These are phyloP conservation scores for Mycena capillaripes DNA, from an alignment of 768 basidiomycete genomes.

Conservation along the genomic window DNA sequence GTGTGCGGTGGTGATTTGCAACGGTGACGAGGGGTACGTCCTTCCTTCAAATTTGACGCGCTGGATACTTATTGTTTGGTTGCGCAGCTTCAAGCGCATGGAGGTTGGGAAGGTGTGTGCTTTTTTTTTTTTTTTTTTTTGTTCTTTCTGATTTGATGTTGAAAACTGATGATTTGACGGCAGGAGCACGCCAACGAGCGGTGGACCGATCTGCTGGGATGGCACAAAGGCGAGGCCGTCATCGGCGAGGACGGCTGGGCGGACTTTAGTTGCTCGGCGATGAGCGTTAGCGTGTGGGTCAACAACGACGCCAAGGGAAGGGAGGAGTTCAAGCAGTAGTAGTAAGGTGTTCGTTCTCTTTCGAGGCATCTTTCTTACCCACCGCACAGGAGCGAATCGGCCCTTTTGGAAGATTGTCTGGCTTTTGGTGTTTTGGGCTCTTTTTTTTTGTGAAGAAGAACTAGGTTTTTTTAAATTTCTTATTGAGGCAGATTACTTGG, in stretches of 20 bases:
- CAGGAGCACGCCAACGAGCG: slow-evolving; percentile 47
- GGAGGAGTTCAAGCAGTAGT: slow-evolving; percentile 30
- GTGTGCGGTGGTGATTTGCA: slow-evolving; percentile 67
- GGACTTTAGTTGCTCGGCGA: slow-evolving; percentile 39
- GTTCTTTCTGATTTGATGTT: not conserved
- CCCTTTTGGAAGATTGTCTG: too few relatives aligned
- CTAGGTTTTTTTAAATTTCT: too few relatives aligned
- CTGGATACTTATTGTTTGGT: not conserved
- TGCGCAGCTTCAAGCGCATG: slow-evolving; percentile 53
- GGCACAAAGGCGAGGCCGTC: slow-evolving; percentile 41
- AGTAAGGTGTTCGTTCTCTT: not conserved
- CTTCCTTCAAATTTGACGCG: not conserved
- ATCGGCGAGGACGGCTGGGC: slow-evolving; percentile 59
- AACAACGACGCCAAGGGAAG: slow-evolving; percentile 37
- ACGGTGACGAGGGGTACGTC: slow-evolving; percentile 46
- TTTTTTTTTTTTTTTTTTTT: not conserved
- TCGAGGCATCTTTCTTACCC: too few relatives aligned
- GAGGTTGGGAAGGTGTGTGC: slow-evolving; percentile 57
- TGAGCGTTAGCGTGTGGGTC: slow-evolving; percentile 43
- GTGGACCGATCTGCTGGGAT: slow-evolving; percentile 47
- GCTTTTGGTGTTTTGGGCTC: too few relatives aligned
- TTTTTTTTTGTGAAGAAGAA: too few relatives aligned
- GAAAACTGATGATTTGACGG: too few relatives aligned
- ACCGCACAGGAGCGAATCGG: too few relatives aligned
- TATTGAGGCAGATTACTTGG: too few relatives aligned